Percentiles rank a stretch among this genome's conserved stretches.
Conservation (phyloP, 2,329 filamentous ascomycete genomes). For the Nigrograna mackinnonii region DNA sequence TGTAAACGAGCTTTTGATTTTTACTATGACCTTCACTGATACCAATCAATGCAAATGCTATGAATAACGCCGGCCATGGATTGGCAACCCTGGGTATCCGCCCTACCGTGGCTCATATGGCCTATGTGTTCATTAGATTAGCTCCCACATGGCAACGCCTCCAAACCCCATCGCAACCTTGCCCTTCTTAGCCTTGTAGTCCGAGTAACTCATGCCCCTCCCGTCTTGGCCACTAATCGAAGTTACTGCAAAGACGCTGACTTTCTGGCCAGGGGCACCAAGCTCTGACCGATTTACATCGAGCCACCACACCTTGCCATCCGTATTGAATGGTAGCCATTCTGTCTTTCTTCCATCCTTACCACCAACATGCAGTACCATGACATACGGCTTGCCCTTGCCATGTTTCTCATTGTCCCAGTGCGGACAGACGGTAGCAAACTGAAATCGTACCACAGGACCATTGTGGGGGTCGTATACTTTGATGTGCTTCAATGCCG, state of each 20-base stretch:
- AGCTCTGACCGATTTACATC: constrained; percentile 66
- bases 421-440: constrained; percentile 78
- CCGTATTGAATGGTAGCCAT: constrained; percentile 69
- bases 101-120: no score
- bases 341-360: constrained; percentile 71
- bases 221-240: constrained; percentile 54
- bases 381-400: constrained; percentile 66
- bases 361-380: constrained; percentile 66
- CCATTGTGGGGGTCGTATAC: constrained; percentile 54
- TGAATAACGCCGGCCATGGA: no score
- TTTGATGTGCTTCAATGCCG: constrained; percentile 61
- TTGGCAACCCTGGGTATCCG: constrained; percentile 8
- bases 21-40: no score
- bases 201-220: constrained; percentile 52
- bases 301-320: constrained; percentile 79
- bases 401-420: constrained; percentile 76
- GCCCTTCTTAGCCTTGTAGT: constrained; percentile 48
- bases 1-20: no score
- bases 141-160: constrained; percentile 58
- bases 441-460: constrained; percentile 72
- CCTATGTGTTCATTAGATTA: no score
- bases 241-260: constrained; percentile 67
- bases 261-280: constrained; percentile 55
- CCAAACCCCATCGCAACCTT: constrained; percentile 54
- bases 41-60: no score